Percentiles rank a stretch among this genome's conserved stretches.
Evolutionary conservation across 306 rosid species (phyloP).

Genomic region (peach (Prunus persica)): DNA sequence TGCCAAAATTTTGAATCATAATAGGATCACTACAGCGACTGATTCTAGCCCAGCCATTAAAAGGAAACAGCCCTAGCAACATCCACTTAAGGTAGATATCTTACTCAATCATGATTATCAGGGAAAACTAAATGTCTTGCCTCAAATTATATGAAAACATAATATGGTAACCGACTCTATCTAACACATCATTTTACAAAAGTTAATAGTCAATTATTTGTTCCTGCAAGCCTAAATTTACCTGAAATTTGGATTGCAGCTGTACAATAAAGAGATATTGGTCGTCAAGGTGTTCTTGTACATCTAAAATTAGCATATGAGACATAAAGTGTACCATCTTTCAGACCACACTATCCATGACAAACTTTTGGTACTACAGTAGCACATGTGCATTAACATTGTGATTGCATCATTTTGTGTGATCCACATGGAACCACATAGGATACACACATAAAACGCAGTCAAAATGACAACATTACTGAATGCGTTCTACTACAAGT

Average conservation of each 20-base stretch:
- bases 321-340: neutral
- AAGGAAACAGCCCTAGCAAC: neutral
- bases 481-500: neutral
- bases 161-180: neutral
- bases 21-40: neutral
- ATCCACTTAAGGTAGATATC: neutral
- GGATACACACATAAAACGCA: neutral
- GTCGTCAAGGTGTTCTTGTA: neutral
- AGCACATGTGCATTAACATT: neutral
- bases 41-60: neutral
- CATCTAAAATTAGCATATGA: neutral
- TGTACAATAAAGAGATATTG: neutral
- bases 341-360: neutral
- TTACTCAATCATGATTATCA: neutral
- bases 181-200: neutral
- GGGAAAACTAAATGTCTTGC: neutral
- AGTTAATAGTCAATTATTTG: neutral
- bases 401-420: neutral
- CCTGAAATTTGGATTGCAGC: neutral
- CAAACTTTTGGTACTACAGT: neutral
- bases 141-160: neutral
- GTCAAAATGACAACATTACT: neutral
- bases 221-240: neutral
- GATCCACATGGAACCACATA: neutral
- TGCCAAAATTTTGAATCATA: constrained; percentile 4